Conservation (phyloP, 495 filamentous ascomycete genomes). For the Xylaria acuta region DNA sequence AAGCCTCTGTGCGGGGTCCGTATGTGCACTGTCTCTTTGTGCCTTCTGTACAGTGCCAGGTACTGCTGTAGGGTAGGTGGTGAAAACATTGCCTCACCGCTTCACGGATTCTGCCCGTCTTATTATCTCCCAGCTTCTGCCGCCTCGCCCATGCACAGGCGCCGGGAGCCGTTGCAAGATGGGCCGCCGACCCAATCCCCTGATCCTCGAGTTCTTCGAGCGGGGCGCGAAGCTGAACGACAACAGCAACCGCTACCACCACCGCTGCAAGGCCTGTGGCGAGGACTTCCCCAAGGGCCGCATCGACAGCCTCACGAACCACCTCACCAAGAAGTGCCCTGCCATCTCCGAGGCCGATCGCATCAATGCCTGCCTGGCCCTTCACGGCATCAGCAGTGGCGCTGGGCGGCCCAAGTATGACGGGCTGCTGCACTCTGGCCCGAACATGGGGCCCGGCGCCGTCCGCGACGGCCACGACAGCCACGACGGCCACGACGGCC, state of each 20-base stretch:
- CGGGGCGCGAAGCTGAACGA: slow-evolving; percentile 82
- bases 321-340: slow-evolving; percentile 82
- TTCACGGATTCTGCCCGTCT: slow-evolving; percentile 41
- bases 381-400: slow-evolving; percentile 50
- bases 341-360: slow-evolving; percentile 71
- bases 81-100: slow-evolving; percentile 38
- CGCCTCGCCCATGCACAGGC: slow-evolving; percentile 28
- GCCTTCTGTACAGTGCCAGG: too few species aligned
- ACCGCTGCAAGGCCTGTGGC: slow-evolving; percentile 85
- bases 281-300: slow-evolving; percentile 86
- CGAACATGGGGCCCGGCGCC: slow-evolving; percentile 29
- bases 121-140: slow-evolving; percentile 29
- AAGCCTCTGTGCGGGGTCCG: too few species aligned
- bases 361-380: slow-evolving; percentile 64
- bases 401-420: slow-evolving; percentile 44
- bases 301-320: slow-evolving; percentile 76
- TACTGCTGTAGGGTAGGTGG: slow-evolving; percentile 25
- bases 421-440: slow-evolving; percentile 34
- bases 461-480: not conserved
- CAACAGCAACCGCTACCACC: slow-evolving; percentile 84
- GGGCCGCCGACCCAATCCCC: slow-evolving; percentile 80
- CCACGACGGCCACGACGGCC: not conserved
- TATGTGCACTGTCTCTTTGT: too few species aligned
- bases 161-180: slow-evolving; percentile 50
- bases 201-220: slow-evolving; percentile 85